Evolutionary conservation across 805 yeast species (phyloP).

Genomic region (Candida nitratophila): DNA sequence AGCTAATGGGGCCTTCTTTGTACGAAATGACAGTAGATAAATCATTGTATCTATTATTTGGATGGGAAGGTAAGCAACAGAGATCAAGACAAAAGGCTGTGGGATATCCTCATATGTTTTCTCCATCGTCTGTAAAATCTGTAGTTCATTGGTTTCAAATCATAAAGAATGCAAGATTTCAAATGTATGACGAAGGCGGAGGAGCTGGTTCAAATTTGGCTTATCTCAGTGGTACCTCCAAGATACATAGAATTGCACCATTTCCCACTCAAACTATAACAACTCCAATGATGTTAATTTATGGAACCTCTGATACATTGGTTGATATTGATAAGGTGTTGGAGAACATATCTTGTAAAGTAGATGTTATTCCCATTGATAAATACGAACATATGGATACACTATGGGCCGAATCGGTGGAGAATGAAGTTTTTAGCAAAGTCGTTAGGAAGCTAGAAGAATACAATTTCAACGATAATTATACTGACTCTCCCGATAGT

Average conservation of each 20-base stretch:
- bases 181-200: constrained; percentile 44
- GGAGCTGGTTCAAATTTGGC: constrained; percentile 24
- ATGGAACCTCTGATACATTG: constrained; percentile 75
- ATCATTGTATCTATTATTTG: constrained; percentile 38
- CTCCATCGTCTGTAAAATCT: constrained; percentile 49
- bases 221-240: constrained; percentile 17
- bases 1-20: constrained; percentile 42
- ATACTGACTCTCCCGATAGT: background rate
- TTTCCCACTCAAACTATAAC: constrained; percentile 64
- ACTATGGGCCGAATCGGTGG: constrained; percentile 76
- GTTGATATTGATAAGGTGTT: constrained; percentile 81
- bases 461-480: background rate
- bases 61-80: constrained; percentile 41
- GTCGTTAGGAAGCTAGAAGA: constrained; percentile 6
- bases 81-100: constrained; percentile 35
- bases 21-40: constrained; percentile 39
- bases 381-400: constrained; percentile 88
- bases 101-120: constrained; percentile 46
- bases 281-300: constrained; percentile 70
- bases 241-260: constrained; percentile 41
- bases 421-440: constrained; percentile 29
- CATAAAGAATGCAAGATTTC: constrained; percentile 38
- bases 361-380: constrained; percentile 38
- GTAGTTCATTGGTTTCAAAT: constrained; percentile 45
- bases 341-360: constrained; percentile 50